A percentile compares a stretch with the other conserved stretches of the same genome.
Conservation (phyloP, 139 green algal genomes). For the Gonium pectorale region DNA sequence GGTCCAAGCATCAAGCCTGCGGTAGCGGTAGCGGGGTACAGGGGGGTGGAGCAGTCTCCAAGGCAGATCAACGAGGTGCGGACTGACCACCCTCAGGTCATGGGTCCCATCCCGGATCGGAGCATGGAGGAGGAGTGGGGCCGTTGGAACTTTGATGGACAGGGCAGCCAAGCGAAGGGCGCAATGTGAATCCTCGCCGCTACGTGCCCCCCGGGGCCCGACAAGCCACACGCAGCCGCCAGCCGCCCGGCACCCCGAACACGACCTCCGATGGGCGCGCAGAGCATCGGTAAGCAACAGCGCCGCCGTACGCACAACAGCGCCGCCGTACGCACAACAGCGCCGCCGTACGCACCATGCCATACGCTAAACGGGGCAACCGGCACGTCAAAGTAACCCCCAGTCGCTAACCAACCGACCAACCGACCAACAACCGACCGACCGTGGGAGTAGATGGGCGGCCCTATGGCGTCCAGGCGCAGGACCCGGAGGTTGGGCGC, state of each 20-base stretch:
- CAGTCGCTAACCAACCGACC: too few species aligned
- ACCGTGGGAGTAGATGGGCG: neutral
- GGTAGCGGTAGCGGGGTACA: neutral
- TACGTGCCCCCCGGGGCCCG: too few species aligned
- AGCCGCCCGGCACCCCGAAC: too few species aligned
- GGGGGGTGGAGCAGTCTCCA: neutral
- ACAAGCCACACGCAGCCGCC: too few species aligned
- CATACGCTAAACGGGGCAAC: neutral
- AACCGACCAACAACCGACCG: too few species aligned
- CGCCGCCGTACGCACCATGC: neutral
- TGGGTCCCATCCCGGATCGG: too few species aligned
- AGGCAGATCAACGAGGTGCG: too few species aligned
- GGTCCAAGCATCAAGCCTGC: constrained; percentile 5
- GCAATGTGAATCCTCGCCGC: neutral
- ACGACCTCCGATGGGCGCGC: neutral
- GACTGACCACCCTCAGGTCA: too few species aligned
- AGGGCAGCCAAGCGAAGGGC: neutral
- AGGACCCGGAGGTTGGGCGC: constrained; percentile 10
- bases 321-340: neutral
- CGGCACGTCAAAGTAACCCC: neutral
- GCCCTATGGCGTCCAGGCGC: constrained; percentile 1
- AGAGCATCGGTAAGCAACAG: neutral
- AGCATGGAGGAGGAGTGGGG: neutral
- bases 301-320: neutral
- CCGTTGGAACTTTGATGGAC: too few species aligned